Conservation (phyloP, 805 yeast genomes). For the Dipodascus albidus region DNA sequence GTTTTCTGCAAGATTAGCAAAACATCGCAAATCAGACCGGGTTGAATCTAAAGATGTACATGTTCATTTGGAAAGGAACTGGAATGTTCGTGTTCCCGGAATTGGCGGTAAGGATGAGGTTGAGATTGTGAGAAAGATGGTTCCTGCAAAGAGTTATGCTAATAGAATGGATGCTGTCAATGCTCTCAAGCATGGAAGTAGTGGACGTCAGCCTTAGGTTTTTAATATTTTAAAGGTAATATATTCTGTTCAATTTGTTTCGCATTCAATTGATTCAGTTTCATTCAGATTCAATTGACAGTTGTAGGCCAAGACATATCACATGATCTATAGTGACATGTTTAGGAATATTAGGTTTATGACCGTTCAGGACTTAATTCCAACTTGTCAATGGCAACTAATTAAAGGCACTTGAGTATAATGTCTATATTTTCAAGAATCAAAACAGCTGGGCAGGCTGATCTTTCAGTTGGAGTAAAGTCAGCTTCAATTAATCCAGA, state of each 20-base stretch:
- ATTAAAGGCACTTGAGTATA: neutral
- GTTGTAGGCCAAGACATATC: too few relatives aligned
- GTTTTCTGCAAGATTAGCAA: slow-evolving; percentile 90
- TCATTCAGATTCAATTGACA: too few relatives aligned
- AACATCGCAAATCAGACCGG: slow-evolving; percentile 81
- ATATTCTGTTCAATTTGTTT: too few relatives aligned
- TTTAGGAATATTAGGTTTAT: too few relatives aligned
- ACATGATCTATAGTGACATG: too few relatives aligned
- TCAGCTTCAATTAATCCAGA: neutral
- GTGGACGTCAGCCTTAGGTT: neutral
- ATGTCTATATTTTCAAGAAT: neutral
- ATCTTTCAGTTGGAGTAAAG: neutral
- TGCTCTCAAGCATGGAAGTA: slow-evolving; percentile 11
- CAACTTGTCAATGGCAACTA: too few relatives aligned
- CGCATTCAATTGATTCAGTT: too few relatives aligned
- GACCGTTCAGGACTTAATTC: too few relatives aligned
- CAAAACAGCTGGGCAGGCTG: neutral
- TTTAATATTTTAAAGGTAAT: too few relatives aligned
- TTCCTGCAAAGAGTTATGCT: slow-evolving; percentile 28
- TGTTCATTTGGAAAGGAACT: slow-evolving; percentile 79
- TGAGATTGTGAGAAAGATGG: slow-evolving; percentile 35
- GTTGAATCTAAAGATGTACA: slow-evolving; percentile 86
- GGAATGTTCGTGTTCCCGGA: slow-evolving; percentile 94
- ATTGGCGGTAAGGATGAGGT: slow-evolving; percentile 76
- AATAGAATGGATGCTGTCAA: slow-evolving; percentile 28